Evolutionary conservation across 1,284 basidiomycete genomes (phyloP), one percentile per base, ranked within the genome.

Genomic region (Coniferiporia sulphurascens): DNA sequence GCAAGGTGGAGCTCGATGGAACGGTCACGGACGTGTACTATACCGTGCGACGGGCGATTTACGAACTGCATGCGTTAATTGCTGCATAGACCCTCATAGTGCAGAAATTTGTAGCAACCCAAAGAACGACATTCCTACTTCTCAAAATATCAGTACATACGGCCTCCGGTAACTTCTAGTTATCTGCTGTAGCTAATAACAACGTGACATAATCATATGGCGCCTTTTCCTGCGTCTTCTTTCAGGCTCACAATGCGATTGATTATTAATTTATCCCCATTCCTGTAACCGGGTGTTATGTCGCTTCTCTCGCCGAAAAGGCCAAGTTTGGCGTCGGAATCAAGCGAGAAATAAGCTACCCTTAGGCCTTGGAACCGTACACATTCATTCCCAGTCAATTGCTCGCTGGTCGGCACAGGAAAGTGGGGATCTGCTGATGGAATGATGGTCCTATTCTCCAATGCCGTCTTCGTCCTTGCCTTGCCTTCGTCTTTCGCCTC

Each of bases 361-460:
- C 97, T 86, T 73, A 99, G 82, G 17, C 93, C 97, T 75, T 99
- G 97, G 85, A 99, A 99, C 50, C 97, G 82, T 54, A 99, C 85
- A 70, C 89, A 91, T 73, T 99, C 97, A 71, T 91, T 89, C 19
- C 97, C 96, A 43, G 95, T 82, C 46, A 97, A 79, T 72, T 93
- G 90, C 59, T 88, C 89, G 45, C 84, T 86, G 4, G 84, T 91
- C 22, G 85, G 86, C 56, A 84, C 82, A 6, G 88, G 88, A 19
- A 80, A 84, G 58, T 77, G 80, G 35, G 80, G 78, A 48, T 70
- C 70, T 5, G 71, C 68, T 2, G 73, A 70, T 5, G 71, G 65
- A 8, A 70, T 67, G 38, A 66, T 68, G 21, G 75, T 76, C 51
- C 76, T 78, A 19, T 78, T 77, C 67, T 78, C 79, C 60, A 82